Base-by-base conservation (phyloP, 306 rosid genomes). In the Cucurbita pepo region DNA sequence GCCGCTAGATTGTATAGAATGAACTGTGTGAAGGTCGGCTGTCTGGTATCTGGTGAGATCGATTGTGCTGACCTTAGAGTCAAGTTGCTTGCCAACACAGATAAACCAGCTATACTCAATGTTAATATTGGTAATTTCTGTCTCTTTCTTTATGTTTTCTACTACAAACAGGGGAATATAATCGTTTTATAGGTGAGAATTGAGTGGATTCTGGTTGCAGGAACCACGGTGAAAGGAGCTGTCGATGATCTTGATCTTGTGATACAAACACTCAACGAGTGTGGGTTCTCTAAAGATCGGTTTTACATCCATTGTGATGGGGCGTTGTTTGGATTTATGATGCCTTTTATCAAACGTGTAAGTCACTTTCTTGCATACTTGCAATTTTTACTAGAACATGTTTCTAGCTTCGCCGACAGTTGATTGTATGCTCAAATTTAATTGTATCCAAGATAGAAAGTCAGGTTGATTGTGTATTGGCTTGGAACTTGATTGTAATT, bases 241-340 rank as follows among this genome's bases (percentile, higher is more conserved):
- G 81, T 89, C 15, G 91, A 89, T 52, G 86, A 89, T 55, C 73
- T 86, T 71, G 91, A 89, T 79, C 85, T 85, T 12, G 87, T 86
- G 10, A 77, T 86, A 72, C 40, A 74, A 72, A 80, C 85, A 54
- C 91, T 89, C 10, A 81, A 80, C 53, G 82, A 83, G 74, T 48
- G 83, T 81, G 96, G 89, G 12, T 90, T 82, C 59, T 14, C 79
- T 2, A 79, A 41, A 11, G 86, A 86, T 54, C 81, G 85, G 60
- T 90, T 90, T 82, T 87, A 90, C 45, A 87, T 89, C 66, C 90
- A 89, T 21, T 88, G 91, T n/a, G 93, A 88, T 25, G 96, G 82
- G 47, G 93, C 93, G 2, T 58, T 90, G 25, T 83, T 82, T 25
- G 96, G 93, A 62, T 84, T 84, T 21, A 90, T 90, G 93, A 73